Base-by-base conservation (phyloP, 306 rosid species). In the Glycyrrhiza uralensis region DNA sequence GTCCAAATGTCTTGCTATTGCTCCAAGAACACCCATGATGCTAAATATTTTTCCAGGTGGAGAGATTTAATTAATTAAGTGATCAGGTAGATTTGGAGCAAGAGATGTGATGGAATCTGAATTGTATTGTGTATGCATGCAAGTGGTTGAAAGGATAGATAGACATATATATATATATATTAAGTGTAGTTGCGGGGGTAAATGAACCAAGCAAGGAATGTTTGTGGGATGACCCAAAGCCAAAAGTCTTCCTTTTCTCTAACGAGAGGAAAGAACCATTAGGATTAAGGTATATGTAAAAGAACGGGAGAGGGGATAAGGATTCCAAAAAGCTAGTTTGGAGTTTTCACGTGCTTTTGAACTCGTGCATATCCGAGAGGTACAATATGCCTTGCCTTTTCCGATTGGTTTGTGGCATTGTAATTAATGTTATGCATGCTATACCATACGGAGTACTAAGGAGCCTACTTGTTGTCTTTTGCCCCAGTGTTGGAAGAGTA, bases 1-100 rank as follows among this genome's bases (percentile, higher is more conserved):
- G 80, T 93, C 96, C 74, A 93, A 77, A 78, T 87, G 75, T 77
- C 89, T 93, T 10, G 90, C 88, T 12, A 91, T 56, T 57, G 89
- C 70, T 71, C 83, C 92, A 61, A 87, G 82, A 74, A 87, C 64
- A 67, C 97, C 96, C 98, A 92, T 92, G 58, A 77, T 42, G 72
- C 54, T 66, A 65, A 55, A 45, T 60, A 65, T 67, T 6, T 55
- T 71, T 26, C 26, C 6, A 13, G 51, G 26, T 20, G 19, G 8
- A 9, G 2, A 65, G 14, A 49, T 52, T 29, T 10, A 35, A 56
- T 59, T 35, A 62, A 47, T 55, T 56, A n/a, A n/a, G n/a, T n/a
- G n/a, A n/a, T 12, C 0, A 6, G 59, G 52, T 36, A 33, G 59
- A 67, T 75, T 39, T 47, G 54, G 29, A 32, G 71, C 12, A 32